Base-by-base conservation (phyloP, 2,329 filamentous ascomycete species). In the Fusarium agapanthi region DNA sequence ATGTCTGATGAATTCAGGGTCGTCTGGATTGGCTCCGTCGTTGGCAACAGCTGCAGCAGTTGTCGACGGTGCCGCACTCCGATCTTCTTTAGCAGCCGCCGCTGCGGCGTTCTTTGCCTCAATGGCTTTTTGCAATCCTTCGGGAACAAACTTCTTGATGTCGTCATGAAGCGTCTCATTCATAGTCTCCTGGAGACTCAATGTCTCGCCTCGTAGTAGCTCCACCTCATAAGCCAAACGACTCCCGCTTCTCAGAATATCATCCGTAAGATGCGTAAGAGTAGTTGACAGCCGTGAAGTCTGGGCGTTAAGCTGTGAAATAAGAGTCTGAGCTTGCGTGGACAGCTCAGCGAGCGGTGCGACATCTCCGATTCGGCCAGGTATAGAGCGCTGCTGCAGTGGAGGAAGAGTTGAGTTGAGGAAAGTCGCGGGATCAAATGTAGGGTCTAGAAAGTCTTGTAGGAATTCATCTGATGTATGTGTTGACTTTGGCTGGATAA, bases 181-280 rank as follows among this genome's bases (percentile, higher is more conserved):
- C 75, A 98, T 84, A 5, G 92, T 88, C 79, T 98, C 95, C 2
- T 91, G 90, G 40, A 98, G 84, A n/a, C 92, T 88, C 51, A 95
- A 83, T 6, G 94, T 93, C 82, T 98, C 95, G 71, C 95, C 95
- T n/a, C 95, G 90, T 54, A 98, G 83, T 24, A 98, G 88, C 82
- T 98, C 95, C 26, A 98, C 95, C 82, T 98, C 94, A 79, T 99
- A 99, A 26, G 95, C 94, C 64, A 99, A 85, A 8, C 95, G 89
- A 72, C 93, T 94, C 32, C 95, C 94, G 77, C 94, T 95, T 64
- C 96, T 90, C 69, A 99, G 83, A 71, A 99, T 98, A 75, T 98
- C 96, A 81, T 99, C 95, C 16, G 96, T 98, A 67, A 98, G 86
- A 78, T 95, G 92, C 37, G 95, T 97, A 65, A 99, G 87, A 50